phyloP scores from a whole-genome alignment of 306 rosid species.

The Cicer cuneatum region DNA sequence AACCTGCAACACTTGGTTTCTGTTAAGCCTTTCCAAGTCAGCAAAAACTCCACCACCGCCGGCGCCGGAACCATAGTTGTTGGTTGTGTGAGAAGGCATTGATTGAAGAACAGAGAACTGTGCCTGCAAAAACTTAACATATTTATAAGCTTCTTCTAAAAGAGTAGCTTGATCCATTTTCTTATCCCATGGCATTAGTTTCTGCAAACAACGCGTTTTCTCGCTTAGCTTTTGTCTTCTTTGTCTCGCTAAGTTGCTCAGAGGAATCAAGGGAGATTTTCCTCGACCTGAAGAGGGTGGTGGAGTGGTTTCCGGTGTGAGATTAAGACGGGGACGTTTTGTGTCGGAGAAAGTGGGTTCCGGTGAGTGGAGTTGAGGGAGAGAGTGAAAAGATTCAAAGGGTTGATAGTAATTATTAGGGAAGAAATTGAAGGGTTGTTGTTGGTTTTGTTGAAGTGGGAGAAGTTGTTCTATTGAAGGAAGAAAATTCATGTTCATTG shows the following conservation, averaged over 20 bases:
- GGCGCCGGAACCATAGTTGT: not conserved
- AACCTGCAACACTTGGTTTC: slow-evolving; percentile 75
- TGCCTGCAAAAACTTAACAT: slow-evolving; percentile 78
- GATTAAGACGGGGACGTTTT: slow-evolving; percentile 48
- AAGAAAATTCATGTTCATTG: not conserved
- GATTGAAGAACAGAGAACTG: slow-evolving; percentile 61
- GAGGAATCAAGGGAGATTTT: slow-evolving; percentile 44
- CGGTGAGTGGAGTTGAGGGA: slow-evolving; percentile 62
- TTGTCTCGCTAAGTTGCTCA: slow-evolving; percentile 61
- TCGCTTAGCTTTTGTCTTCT: slow-evolving; percentile 80
- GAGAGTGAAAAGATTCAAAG: slow-evolving; percentile 37
- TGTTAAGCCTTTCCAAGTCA: slow-evolving; percentile 59
- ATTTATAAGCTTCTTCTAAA: slow-evolving; percentile 66
- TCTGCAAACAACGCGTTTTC: slow-evolving; percentile 79
- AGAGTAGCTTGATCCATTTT: slow-evolving; percentile 87
- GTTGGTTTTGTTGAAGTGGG: not conserved
- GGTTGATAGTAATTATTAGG: not conserved
- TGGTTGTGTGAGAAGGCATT: slow-evolving; percentile 61
- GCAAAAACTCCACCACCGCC: slow-evolving; percentile 27
- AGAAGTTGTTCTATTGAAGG: not conserved
- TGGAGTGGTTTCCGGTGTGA: not conserved
- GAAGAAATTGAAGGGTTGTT: slow-evolving; percentile 45
- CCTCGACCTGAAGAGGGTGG: not conserved
- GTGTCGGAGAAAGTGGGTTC: slow-evolving; percentile 9
- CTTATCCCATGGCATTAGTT: slow-evolving; percentile 83